A percentile compares a stretch with the other conserved stretches of the same genome.
phyloP scores from a whole-genome alignment of 139 green algal genomes.

The Coccomyxa sp. region DNA sequence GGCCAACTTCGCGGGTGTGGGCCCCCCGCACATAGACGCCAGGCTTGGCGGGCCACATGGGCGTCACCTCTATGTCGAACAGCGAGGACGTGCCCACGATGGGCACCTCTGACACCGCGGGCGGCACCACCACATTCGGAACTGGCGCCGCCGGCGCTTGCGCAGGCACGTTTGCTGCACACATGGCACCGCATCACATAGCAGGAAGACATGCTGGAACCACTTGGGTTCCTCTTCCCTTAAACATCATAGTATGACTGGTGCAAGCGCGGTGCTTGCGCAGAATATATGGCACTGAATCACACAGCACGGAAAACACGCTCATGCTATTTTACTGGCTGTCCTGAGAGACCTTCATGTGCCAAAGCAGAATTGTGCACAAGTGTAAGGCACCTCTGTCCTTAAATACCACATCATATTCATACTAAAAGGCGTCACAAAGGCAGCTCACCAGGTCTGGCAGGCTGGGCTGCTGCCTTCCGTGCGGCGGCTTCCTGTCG shows the following conservation, averaged over 20 bases:
- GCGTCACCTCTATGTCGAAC: constrained; percentile 44
- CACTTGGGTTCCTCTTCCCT: too few relatives aligned
- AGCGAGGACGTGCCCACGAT: constrained; percentile 47
- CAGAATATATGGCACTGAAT: too few relatives aligned
- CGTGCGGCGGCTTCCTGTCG: constrained; percentile 42
- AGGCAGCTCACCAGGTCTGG: not conserved
- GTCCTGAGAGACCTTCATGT: too few relatives aligned
- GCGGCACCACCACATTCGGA: not conserved
- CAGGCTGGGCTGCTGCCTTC: constrained; percentile 6
- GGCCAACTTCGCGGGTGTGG: constrained; percentile 38
- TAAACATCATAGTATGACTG: too few relatives aligned
- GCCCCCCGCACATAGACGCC: constrained; percentile 45
- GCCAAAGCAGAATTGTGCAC: too few relatives aligned
- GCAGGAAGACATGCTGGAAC: too few relatives aligned
- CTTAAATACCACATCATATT: too few relatives aligned
- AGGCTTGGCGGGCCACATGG: constrained; percentile 35
- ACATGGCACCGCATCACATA: not conserved
- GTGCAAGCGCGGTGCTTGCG: too few relatives aligned
- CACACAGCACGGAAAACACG: too few relatives aligned
- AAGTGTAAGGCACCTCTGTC: too few relatives aligned
- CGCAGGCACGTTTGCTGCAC: not conserved
- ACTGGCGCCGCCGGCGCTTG: not conserved
- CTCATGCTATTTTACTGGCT: too few relatives aligned
- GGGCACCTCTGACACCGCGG: constrained; percentile 18
- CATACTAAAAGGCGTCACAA: too few relatives aligned